Evolutionary conservation across 1,284 basidiomycete genomes (phyloP).

Genomic region (Fistulinella cinereoalba): DNA sequence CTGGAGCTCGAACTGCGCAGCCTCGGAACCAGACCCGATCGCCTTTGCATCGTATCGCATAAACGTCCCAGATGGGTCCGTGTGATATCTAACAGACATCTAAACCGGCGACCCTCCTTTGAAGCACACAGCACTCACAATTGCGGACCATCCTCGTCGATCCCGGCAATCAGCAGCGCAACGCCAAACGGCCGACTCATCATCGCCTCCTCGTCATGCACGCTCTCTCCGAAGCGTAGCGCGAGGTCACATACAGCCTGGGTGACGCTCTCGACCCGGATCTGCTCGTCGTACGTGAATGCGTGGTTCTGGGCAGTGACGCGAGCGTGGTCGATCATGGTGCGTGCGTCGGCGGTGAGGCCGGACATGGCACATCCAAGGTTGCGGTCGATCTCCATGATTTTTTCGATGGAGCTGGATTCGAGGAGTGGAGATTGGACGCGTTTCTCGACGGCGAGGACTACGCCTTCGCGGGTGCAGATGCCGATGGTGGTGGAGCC

Average conservation of each 20-base stretch:
- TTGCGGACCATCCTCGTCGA: constrained; percentile 96
- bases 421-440: constrained; percentile 96
- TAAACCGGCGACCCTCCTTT: no score
- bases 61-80: constrained; percentile 98
- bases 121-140: constrained; percentile 54
- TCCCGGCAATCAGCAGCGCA: constrained; percentile 93
- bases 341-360: constrained; percentile 95
- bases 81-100: constrained; percentile 72
- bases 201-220: constrained; percentile 97
- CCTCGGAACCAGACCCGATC: constrained; percentile 97
- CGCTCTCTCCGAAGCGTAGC: constrained; percentile 96
- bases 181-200: constrained; percentile 99
- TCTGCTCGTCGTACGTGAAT: constrained; percentile 96
- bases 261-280: constrained; percentile 95
- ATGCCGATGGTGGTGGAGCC: constrained; percentile 98
- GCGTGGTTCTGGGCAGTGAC: constrained; percentile 94
- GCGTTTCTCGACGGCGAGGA: constrained; percentile 97
- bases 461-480: constrained; percentile 81
- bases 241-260: constrained; percentile 99
- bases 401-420: constrained; percentile 96
- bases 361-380: constrained; percentile 99
- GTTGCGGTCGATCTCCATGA: constrained; percentile 98
- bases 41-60: constrained; percentile 98
- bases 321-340: constrained; percentile 99
- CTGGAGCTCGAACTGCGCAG: constrained; percentile 95